A percentile compares a stretch with the other conserved stretches of the same genome.
Evolutionary conservation across 73 alveolate genomes (phyloP).

Genomic region (Paramecium biaurelia): DNA sequence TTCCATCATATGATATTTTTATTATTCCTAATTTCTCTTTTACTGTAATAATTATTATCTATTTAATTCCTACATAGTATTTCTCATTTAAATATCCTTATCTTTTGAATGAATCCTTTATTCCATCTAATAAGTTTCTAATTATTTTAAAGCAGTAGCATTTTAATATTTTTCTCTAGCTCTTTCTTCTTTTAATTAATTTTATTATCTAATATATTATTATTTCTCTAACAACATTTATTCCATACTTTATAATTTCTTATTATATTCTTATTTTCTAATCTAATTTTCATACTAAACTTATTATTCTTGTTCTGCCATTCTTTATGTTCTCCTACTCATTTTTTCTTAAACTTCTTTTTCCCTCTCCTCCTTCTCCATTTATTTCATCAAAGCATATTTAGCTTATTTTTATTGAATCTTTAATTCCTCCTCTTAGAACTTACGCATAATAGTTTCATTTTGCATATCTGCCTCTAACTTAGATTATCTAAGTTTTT

Average conservation of each 20-base stretch:
- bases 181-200: slow-evolving; percentile 11
- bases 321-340: background rate
- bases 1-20: background rate
- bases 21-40: background rate
- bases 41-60: background rate
- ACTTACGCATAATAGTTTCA: slow-evolving; percentile 9
- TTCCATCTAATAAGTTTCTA: background rate
- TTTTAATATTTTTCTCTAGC: slow-evolving; percentile 11
- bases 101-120: slow-evolving; percentile 17
- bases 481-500: background rate
- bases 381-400: background rate
- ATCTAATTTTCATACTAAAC: background rate
- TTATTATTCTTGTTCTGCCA: background rate
- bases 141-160: background rate
- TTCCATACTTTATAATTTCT: background rate
- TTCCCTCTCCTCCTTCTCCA: slow-evolving; percentile 14
- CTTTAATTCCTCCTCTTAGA: slow-evolving; percentile 21
- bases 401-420: background rate
- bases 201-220: background rate
- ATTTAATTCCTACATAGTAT: background rate
- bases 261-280: background rate
- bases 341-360: slow-evolving; percentile 12
- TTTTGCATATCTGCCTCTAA: background rate
- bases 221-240: background rate
- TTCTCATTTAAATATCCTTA: background rate